Base-by-base conservation (phyloP, 495 filamentous ascomycete species). In the Staphylotrichum longicolle region DNA sequence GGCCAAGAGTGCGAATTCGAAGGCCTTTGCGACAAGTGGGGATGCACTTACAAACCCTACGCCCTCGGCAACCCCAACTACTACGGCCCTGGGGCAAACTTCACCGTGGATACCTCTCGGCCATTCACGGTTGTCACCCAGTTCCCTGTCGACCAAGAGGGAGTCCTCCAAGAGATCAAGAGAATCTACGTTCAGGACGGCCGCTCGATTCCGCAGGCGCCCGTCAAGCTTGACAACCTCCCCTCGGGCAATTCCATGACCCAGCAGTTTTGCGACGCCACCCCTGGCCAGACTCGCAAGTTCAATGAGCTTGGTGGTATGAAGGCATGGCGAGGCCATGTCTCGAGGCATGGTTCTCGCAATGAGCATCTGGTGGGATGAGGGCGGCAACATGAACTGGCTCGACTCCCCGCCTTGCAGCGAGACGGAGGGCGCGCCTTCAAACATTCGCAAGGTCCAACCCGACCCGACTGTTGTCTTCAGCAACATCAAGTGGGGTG, bases 71-170 rank as follows among this genome's bases (percentile, higher is more conserved):
- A 82, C 44, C 65, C 70, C 3, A 67, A 72, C 44, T 88, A 83
- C 75, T 89, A 88, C 74, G 67, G 59, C 71, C 71, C 5, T 39
- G 41, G 56, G 42, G 12, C 40, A 14, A 12, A 34, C 9, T 67
- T 69, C 63, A 66, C 64, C 53, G 68, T 72, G 44, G 63, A 72
- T 63, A 70, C 68, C 14, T 40, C 45, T 1, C 77, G 80, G 57
- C 78, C 78, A 6, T 78, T 91, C 64, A 91, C 86, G 12, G 85
- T 89, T 10, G 82, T 87, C 42, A 91, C 88, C 4, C 85, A 88
- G 68, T 89, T 90, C 77, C 68, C 81, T n/a, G 81, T 84, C 49
- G 74, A 74, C 62, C 75, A 78, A 55, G 58, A 71, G 33, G 84
- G 83, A 40, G 66, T 71, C 11, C 71, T 89, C 20, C 69, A 60